Evolutionary conservation across 306 rosid genomes (phyloP).

Genomic region (Lablab purpureus): DNA sequence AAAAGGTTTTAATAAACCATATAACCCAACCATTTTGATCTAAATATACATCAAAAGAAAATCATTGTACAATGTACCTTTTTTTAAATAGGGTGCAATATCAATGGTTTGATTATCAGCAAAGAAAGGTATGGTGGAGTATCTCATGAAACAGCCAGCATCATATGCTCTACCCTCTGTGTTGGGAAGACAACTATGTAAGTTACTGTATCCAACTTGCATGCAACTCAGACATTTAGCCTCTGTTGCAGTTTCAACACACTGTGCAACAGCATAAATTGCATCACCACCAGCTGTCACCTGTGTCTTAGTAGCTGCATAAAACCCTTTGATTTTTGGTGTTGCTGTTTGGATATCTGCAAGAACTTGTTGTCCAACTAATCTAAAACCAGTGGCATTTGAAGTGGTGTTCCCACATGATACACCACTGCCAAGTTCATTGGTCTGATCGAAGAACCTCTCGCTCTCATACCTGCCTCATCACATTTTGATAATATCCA

Average conservation of each 20-base stretch:
- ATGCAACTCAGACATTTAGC: conserved; percentile 56
- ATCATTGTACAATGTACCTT: conserved; percentile 1
- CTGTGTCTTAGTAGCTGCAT: conserved; percentile 31
- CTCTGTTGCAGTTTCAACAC: conserved; percentile 54
- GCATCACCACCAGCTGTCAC: conserved; percentile 26
- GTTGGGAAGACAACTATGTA: conserved; percentile 56
- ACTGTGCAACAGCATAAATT: conserved; percentile 70
- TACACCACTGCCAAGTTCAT: neutral
- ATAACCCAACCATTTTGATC: neutral
- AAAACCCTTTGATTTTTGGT: conserved; percentile 49
- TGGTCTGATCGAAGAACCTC: conserved; percentile 40
- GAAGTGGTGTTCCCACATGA: conserved; percentile 39
- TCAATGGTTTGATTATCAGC: conserved; percentile 22
- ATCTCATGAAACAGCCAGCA: conserved; percentile 73
- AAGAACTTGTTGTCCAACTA: conserved; percentile 33
- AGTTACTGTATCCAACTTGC: conserved; percentile 48
- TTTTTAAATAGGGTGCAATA: conserved; percentile 44
- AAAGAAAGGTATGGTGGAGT: neutral
- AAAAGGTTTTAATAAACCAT: neutral
- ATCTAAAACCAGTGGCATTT: neutral
- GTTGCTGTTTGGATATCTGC: conserved; percentile 44
- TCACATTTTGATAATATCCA: neutral
- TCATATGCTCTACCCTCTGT: conserved; percentile 61
- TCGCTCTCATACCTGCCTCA: conserved; percentile 42
- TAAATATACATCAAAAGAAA: neutral